phyloP scores from a whole-genome alignment of 1,284 basidiomycete species.

The Fistulinella staudtii region DNA sequence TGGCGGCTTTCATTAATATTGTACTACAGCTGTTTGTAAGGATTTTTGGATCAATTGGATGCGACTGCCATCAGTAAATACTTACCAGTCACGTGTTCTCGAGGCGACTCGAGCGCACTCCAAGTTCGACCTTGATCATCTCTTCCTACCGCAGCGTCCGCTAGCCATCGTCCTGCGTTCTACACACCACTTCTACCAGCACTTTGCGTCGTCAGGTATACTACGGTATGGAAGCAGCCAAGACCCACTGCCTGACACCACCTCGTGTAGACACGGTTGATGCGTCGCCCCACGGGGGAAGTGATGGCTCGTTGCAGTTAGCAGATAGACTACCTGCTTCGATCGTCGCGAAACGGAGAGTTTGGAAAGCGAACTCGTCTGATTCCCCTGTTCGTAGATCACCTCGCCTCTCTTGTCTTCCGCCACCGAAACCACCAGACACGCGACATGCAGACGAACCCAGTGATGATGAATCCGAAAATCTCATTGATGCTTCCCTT shows the following conservation, averaged over 20 bases:
- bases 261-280: not conserved
- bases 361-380: slow-evolving; percentile 27
- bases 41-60: too few relatives aligned
- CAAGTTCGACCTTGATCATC: too few relatives aligned
- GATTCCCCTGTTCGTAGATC: slow-evolving; percentile 47
- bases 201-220: not conserved
- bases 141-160: not conserved
- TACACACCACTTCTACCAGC: not conserved
- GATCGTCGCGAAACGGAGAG: slow-evolving; percentile 31
- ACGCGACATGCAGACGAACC: slow-evolving; percentile 13
- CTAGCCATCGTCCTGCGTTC: not conserved
- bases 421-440: slow-evolving; percentile 24
- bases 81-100: slow-evolving; percentile 27
- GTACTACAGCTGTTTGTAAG: slow-evolving; percentile 9
- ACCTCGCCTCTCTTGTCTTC: slow-evolving; percentile 42
- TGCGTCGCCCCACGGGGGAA: slow-evolving; percentile 9
- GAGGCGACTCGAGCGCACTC: slow-evolving; percentile 29
- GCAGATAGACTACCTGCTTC: slow-evolving; percentile 48
- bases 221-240: slow-evolving; percentile 22
- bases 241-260: slow-evolving; percentile 11
- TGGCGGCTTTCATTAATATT: slow-evolving; percentile 13
- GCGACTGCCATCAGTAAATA: too few relatives aligned
- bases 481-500: slow-evolving; percentile 31
- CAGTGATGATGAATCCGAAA: slow-evolving; percentile 30
- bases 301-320: slow-evolving; percentile 53